Base-by-base conservation (phyloP, 2,329 filamentous ascomycete species). In the Diaporthe sp. region DNA sequence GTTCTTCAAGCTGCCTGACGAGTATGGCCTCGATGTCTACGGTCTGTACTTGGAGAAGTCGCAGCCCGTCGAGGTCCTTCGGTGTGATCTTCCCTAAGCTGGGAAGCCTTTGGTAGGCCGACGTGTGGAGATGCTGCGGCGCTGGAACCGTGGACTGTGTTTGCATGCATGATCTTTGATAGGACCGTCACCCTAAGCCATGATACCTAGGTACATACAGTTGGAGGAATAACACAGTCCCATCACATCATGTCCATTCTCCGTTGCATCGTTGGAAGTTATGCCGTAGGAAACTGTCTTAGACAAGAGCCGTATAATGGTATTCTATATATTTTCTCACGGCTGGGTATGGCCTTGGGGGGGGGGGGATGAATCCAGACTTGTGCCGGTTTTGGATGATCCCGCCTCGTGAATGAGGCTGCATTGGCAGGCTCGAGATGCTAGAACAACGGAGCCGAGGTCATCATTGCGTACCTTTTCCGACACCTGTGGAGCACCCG, bases 21-120 rank as follows among this genome's bases (percentile, higher is more conserved):
- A 75, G 25, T 42, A 77, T 28, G 76, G 71, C 25, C 49, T 53
- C 12, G 55, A 70, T 51, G 65, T 67, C 10, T 58, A 71, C 15
- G 63, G 39, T 42, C 51, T 77, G 42, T n/a, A 68, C 49, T 65
- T 77, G 63, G 68, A 75, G 49, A 39, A 77, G 25, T 44, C 73
- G 3, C 39, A 58, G 39, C 76, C 76, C 4, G 49, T 77, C 22
- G 76, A 77, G 71, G 70, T 77, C 28, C 71, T 77, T 53, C 76
- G 76, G 7, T 77, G 76, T 67, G 76, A 77, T 25, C 47, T 73
- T 49, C 75, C 73, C 22, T 77, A 42, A 58, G 10, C 4, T 20
- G 20, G 25, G 13, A 5, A 5, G 20, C 20, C 22, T 39, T 53
- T 17, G 1, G n/a, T 39, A 12, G 47, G 12, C 22, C n/a, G n/a